phyloP scores from a whole-genome alignment of 2,329 filamentous ascomycete genomes.

The Alternaria viburni region DNA sequence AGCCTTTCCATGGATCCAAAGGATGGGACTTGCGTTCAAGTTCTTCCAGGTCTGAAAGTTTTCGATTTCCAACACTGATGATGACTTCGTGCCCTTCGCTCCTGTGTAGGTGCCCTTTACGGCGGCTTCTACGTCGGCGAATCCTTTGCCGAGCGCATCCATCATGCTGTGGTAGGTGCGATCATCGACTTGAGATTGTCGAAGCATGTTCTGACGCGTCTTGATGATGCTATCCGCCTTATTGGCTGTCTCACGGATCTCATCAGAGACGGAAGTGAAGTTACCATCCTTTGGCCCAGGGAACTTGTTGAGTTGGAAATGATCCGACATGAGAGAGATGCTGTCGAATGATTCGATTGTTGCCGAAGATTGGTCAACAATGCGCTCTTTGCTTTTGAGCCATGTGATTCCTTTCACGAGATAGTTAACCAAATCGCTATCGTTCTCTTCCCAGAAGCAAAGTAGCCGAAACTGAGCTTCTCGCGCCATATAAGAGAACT shows the following conservation, averaged over 20 bases:
- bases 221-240: conserved; percentile 31
- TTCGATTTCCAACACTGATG: conserved; percentile 19
- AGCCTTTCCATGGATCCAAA: conserved; percentile 34
- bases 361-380: conserved; percentile 38
- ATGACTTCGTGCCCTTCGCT: conserved; percentile 12
- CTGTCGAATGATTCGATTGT: conserved; percentile 30
- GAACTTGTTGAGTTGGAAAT: conserved; percentile 42
- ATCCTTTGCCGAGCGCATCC: conserved; percentile 25
- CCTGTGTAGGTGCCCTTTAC: conserved; percentile 20
- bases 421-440: conserved; percentile 23
- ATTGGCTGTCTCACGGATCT: conserved; percentile 27
- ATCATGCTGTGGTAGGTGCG: conserved; percentile 23
- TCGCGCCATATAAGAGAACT: conserved; percentile 22
- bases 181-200: conserved; percentile 23
- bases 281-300: conserved; percentile 33
- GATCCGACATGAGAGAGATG: conserved; percentile 32
- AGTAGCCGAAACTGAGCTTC: conserved; percentile 28
- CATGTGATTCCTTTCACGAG: conserved; percentile 18
- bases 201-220: conserved; percentile 25
- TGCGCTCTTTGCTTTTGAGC: conserved; percentile 27
- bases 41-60: conserved; percentile 22
- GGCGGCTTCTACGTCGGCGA: conserved; percentile 22
- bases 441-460: conserved; percentile 29
- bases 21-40: conserved; percentile 6
- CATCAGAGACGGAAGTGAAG: conserved; percentile 31